phyloP scores from a whole-genome alignment of 768 basidiomycete species.

The Suillus ampliporus region DNA sequence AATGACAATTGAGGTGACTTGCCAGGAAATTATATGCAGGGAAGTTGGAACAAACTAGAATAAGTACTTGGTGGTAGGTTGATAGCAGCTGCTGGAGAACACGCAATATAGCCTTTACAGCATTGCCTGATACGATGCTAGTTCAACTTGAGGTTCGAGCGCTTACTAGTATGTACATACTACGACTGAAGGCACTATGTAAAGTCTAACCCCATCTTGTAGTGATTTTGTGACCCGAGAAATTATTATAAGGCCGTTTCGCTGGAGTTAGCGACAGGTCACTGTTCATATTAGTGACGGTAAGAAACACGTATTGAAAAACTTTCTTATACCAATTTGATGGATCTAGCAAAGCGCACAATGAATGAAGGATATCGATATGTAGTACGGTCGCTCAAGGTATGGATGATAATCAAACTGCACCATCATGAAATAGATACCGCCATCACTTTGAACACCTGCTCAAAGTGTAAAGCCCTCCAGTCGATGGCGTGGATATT shows the following conservation, averaged over 20 bases:
- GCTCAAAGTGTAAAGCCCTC: slow-evolving; percentile 30
- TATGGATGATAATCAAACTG: slow-evolving; percentile 27
- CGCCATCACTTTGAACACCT: slow-evolving; percentile 30
- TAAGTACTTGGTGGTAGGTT: background rate
- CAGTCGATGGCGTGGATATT: slow-evolving; percentile 33
- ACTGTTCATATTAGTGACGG: too few relatives aligned
- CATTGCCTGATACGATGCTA: background rate
- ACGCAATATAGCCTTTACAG: background rate
- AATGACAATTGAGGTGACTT: slow-evolving; percentile 1
- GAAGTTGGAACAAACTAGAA: background rate
- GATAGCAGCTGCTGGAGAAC: background rate
- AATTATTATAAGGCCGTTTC: too few relatives aligned
- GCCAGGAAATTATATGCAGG: background rate
- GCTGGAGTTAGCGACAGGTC: too few relatives aligned
- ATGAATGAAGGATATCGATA: too few relatives aligned
- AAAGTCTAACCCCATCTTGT: too few relatives aligned
- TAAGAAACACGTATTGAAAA: too few relatives aligned
- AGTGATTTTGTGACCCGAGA: too few relatives aligned
- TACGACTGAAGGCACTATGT: too few relatives aligned
- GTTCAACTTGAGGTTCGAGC: background rate
- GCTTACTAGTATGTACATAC: background rate
- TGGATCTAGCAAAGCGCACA: too few relatives aligned
- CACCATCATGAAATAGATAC: slow-evolving; percentile 33
- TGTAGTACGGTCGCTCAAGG: slow-evolving; percentile 36
- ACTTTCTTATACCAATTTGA: too few relatives aligned